phyloP scores from a whole-genome alignment of 257 asterid species.

The Echites panduratus region DNA sequence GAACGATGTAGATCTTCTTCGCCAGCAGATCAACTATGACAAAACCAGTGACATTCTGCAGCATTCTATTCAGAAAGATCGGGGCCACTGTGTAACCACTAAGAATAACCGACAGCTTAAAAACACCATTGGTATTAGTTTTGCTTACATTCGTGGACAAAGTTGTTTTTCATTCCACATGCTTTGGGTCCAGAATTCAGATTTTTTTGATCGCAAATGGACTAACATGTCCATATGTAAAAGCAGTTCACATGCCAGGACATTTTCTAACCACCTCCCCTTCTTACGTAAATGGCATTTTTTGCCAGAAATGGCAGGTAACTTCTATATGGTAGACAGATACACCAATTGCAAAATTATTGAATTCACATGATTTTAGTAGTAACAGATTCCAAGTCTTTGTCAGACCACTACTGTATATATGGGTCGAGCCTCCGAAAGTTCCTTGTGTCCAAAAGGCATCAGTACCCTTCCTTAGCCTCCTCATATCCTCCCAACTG shows the following conservation, averaged over 20 bases:
- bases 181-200: background rate
- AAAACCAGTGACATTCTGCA: background rate
- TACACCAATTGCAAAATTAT: conserved; percentile 11
- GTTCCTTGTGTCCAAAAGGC: background rate
- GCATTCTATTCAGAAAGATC: background rate
- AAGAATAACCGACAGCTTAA: background rate
- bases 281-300: conserved; percentile 4
- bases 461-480: background rate
- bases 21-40: background rate
- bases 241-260: background rate
- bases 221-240: background rate
- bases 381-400: background rate
- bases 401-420: background rate
- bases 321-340: conserved; percentile 3
- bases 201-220: background rate
- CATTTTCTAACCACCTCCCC: background rate
- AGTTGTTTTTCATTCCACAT: background rate
- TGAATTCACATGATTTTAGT: conserved; percentile 8
- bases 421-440: background rate
- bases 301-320: background rate
- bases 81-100: background rate
- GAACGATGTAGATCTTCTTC: background rate
- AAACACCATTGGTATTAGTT: background rate
- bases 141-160: background rate
- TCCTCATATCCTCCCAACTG: conserved; percentile 72